Conservation (phyloP, 129 eudicot species). For the Artemisia annua region DNA sequence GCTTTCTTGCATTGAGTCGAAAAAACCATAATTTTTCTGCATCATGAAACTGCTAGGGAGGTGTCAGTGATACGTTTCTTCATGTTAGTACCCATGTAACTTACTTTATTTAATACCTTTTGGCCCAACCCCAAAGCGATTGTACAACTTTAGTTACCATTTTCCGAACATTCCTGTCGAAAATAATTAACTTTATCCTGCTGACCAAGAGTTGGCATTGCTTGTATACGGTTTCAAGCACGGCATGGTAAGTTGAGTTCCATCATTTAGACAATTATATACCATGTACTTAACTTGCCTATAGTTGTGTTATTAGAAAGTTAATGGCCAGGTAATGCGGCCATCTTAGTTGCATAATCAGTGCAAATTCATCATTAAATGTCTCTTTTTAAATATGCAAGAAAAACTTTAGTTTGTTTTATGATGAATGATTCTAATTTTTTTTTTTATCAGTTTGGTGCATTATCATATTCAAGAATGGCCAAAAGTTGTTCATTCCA, state of each 20-base stretch:
- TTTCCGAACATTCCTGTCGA: neutral
- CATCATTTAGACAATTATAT: neutral
- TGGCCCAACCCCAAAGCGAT: conserved; percentile 10
- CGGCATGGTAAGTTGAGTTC: neutral
- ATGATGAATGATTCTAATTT: neutral
- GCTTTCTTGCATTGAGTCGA: neutral
- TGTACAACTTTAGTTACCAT: neutral
- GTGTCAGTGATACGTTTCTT: conserved; percentile 18
- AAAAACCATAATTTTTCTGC: conserved; percentile 3
- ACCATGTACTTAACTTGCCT: neutral
- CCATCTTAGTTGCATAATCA: neutral
- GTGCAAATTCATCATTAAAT: neutral
- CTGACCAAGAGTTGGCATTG: conserved; percentile 7
- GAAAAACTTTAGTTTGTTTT: neutral
- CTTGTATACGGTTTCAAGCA: conserved; percentile 7
- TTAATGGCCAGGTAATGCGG: neutral
- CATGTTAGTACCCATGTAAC: conserved; percentile 4
- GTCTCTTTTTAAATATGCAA: neutral
- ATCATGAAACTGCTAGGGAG: conserved; percentile 8
- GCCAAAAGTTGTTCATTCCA: neutral
- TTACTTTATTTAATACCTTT: conserved; percentile 10
- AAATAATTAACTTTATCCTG: conserved; percentile 1
- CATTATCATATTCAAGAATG: neutral
- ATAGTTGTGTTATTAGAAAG: neutral
- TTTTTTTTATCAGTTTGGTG: neutral